Conservation (phyloP, 2,329 filamentous ascomycete species). For the Xylariaceae sp. region DNA sequence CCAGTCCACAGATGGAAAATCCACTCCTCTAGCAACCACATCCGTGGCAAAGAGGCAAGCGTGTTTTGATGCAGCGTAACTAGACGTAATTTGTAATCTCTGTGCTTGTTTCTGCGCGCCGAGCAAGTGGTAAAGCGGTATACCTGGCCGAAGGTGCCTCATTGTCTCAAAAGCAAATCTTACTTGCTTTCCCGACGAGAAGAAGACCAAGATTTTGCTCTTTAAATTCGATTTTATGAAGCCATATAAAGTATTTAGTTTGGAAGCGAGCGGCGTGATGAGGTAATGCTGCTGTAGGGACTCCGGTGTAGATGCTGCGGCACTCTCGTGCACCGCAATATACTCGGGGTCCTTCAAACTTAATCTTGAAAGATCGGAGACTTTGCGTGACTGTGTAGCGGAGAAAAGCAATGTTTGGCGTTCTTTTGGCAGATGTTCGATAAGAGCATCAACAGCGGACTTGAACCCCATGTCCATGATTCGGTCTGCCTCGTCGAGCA, state of each 20-base stretch:
- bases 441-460: conserved; percentile 80
- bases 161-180: conserved; percentile 91
- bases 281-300: conserved; percentile 90
- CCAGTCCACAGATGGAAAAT: conserved; percentile 97
- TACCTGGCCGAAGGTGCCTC: conserved; percentile 87
- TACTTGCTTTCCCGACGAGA: conserved; percentile 94
- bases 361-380: conserved; percentile 84
- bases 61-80: conserved; percentile 75
- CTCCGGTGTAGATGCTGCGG: conserved; percentile 72
- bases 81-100: conserved; percentile 78
- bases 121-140: conserved; percentile 81
- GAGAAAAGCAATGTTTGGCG: conserved; percentile 93
- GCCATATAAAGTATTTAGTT: conserved; percentile 86
- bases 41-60: conserved; percentile 94
- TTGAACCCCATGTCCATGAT: conserved; percentile 99
- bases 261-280: conserved; percentile 77
- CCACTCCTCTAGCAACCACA: conserved; percentile 86
- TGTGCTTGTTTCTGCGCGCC: conserved; percentile 76
- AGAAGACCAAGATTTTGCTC: conserved; percentile 89
- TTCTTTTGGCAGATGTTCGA: conserved; percentile 81
- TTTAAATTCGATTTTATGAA: conserved; percentile 91
- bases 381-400: conserved; percentile 90
- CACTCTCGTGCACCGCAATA: conserved; percentile 84
- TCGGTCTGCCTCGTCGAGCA: conserved; percentile 91
- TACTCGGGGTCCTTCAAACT: conserved; percentile 91